These are phyloP conservation scores for Hemerocallis citrina DNA, from an alignment of 106 monocot genomes.

Conservation along the genomic window DNA sequence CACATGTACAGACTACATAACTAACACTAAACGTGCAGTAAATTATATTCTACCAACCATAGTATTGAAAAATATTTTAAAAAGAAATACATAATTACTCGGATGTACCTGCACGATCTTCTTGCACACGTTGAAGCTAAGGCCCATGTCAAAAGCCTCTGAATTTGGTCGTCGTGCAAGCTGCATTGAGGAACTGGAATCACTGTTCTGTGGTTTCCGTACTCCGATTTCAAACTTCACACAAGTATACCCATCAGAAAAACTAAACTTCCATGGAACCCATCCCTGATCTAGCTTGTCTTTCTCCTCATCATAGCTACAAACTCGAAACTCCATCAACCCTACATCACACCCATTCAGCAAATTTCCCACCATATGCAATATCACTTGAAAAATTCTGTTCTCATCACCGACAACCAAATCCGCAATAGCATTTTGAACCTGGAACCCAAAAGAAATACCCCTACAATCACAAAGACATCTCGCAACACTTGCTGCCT, in stretches of 20 bases:
- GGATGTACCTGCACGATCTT: conserved; percentile 53
- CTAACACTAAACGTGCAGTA: no score
- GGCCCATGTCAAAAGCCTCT: conserved; percentile 34
- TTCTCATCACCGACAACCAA: conserved; percentile 59
- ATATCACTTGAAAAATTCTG: conserved; percentile 54
- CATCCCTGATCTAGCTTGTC: conserved; percentile 23
- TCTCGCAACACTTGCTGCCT: conserved; percentile 36
- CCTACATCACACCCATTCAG: conserved; percentile 32
- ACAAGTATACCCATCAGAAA: conserved; percentile 23
- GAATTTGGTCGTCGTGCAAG: conserved; percentile 11
- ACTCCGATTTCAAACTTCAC: conserved; percentile 52
- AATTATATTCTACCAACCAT: no score
- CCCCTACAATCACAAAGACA: conserved; percentile 49
- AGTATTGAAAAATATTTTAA: neutral
- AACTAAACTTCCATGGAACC: conserved; percentile 38
- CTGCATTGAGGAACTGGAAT: conserved; percentile 8
- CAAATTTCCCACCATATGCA: conserved; percentile 47
- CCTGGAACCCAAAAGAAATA: conserved; percentile 40
- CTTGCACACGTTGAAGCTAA: conserved; percentile 62
- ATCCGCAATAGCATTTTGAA: conserved; percentile 36
- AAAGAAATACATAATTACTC: neutral
- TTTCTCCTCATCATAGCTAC: conserved; percentile 10
- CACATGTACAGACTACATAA: no score
- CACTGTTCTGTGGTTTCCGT: conserved; percentile 10
- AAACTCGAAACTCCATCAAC: conserved; percentile 26